Evolutionary conservation across 768 basidiomycete species (phyloP), one percentile per base, ranked within the genome.

Genomic region (Termitomyces sp.): DNA sequence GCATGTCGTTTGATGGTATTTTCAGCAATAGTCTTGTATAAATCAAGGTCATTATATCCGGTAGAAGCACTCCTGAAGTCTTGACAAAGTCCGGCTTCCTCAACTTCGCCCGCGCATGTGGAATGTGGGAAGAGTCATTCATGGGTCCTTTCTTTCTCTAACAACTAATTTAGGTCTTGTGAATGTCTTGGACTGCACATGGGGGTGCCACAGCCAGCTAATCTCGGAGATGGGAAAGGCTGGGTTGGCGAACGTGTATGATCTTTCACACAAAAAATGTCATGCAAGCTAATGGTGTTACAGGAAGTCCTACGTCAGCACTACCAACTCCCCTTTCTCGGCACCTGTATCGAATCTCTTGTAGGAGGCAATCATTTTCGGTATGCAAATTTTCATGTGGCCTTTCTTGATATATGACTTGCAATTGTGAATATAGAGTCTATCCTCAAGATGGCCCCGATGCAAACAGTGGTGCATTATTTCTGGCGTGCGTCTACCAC

Each of bases 221-320:
- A 89, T 63, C 74, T 91, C 0, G 90, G 89, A 3, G 89, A 92
- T 62, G 88, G 88, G 0, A 69, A 80, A 44, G 87, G 85, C 6
- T 77, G 75, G 58, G 59, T 85, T 77, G 64, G 63, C 43, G 67
- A 72, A 62, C 67, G 65, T 33, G 72, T 70, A 43, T 42, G 65
- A n/a, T 38, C 28, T 42, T 20, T 40, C 36, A 45, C 26, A 2
- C 22, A 48, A 18, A 13, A 40, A 1, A 56, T 48, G 32, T 58
- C 26, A 36, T 18, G 14, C 42, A 55, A 28, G 36, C 45, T 22
- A 40, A 24, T 20, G 22, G 33, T 18, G 61, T 79, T 77, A 70
- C 61, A 86, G 87, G 82, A 83, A 16, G 86, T 86, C 26, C 75
- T 90, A 5, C 76, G 90, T 35, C 84, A 81, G 76, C 79, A 89